Evolutionary conservation across 768 basidiomycete species (phyloP).

Genomic region (Boletus rubropictus): DNA sequence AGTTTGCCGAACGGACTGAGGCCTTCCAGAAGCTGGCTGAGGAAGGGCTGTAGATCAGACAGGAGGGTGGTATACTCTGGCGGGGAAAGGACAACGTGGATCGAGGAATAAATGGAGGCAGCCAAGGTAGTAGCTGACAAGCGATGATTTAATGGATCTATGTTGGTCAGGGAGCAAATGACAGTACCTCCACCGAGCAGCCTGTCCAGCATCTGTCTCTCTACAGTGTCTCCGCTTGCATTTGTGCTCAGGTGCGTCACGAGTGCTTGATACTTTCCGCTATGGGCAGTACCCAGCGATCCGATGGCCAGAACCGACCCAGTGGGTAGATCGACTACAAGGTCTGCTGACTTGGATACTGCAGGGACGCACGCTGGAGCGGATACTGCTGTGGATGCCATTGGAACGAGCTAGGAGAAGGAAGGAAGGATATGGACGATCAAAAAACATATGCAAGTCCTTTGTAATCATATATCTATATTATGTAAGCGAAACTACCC

Average conservation of each 20-base stretch:
- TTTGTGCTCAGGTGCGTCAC: constrained; percentile 53
- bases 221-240: constrained; percentile 40
- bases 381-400: constrained; percentile 61
- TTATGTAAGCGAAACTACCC: constrained; percentile 19
- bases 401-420: constrained; percentile 19
- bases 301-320: constrained; percentile 68
- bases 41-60: constrained; percentile 48
- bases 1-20: constrained; percentile 66
- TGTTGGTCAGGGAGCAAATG: constrained; percentile 1
- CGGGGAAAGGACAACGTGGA: constrained; percentile 60
- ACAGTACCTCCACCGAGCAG: constrained; percentile 68
- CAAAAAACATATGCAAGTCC: too few relatives aligned
- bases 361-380: constrained; percentile 14
- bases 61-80: constrained; percentile 56
- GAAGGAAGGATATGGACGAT: neutral
- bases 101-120: constrained; percentile 52
- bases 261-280: constrained; percentile 73
- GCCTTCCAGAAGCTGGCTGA: constrained; percentile 54
- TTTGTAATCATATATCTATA: constrained; percentile 19
- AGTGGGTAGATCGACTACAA: constrained; percentile 25
- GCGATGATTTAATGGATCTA: neutral
- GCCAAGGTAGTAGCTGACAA: constrained; percentile 51
- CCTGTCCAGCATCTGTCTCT: constrained; percentile 78
- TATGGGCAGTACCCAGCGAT: constrained; percentile 68
- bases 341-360: constrained; percentile 16